phyloP scores from a whole-genome alignment of 306 rosid species.

The Acacia acuminata region DNA sequence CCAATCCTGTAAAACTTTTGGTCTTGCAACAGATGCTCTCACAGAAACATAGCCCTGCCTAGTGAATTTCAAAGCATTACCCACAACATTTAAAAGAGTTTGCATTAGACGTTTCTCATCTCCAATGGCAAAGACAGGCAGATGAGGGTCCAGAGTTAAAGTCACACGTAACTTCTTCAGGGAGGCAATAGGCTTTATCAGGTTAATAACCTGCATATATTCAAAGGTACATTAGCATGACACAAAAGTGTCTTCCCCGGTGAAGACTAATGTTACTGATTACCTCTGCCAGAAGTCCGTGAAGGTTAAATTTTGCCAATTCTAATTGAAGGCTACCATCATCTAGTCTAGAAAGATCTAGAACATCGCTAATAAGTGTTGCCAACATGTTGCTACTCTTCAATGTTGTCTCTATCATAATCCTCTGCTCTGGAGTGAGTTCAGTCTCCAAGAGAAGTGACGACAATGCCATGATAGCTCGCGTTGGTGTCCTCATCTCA shows the following conservation, averaged over 20 bases:
- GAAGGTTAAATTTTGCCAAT: conserved; percentile 67
- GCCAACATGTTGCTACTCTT: conserved; percentile 81
- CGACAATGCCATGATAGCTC: conserved; percentile 78
- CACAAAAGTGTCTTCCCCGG: too few species aligned
- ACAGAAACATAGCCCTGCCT: conserved; percentile 80
- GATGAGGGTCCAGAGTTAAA: conserved; percentile 73
- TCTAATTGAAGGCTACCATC: conserved; percentile 89
- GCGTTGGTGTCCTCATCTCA: conserved; percentile 95
- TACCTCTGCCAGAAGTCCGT: conserved; percentile 74
- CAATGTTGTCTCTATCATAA: conserved; percentile 75
- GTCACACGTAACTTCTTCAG: conserved; percentile 77
- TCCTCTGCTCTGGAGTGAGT: conserved; percentile 75
- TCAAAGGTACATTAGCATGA: neutral
- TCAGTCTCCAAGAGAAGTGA: conserved; percentile 90
- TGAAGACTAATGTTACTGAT: neutral
- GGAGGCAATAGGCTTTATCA: conserved; percentile 82
- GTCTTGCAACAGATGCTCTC: conserved; percentile 76
- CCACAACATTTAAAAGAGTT: conserved; percentile 69
- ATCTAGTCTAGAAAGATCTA: conserved; percentile 88
- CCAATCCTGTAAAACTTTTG: conserved; percentile 78
- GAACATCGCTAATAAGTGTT: conserved; percentile 74
- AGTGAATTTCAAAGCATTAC: conserved; percentile 91
- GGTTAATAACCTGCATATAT: conserved; percentile 52
- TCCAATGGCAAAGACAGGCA: conserved; percentile 73
- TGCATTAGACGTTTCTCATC: conserved; percentile 86